phyloP scores from a whole-genome alignment of 164 flowering plant genomes.

The Umbellularia californica region DNA sequence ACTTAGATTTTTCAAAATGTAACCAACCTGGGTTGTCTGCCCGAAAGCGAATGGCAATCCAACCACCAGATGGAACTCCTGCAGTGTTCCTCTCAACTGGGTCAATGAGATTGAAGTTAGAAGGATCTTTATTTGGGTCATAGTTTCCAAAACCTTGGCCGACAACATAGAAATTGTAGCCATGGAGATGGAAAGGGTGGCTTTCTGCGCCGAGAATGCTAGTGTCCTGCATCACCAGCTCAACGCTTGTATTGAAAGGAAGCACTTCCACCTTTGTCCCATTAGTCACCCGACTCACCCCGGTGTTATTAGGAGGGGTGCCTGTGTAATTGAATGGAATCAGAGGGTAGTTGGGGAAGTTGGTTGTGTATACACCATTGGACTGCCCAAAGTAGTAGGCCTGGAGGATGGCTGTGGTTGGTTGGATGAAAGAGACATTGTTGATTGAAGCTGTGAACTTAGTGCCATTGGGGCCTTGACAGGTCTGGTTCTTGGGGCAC shows the following conservation, averaged over 20 bases:
- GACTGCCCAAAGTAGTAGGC: slow-evolving; percentile 33
- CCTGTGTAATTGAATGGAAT: slow-evolving; percentile 46
- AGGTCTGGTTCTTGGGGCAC: slow-evolving; percentile 32
- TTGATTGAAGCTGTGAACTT: slow-evolving; percentile 43
- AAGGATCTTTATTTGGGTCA: slow-evolving; percentile 37
- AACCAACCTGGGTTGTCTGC: slow-evolving; percentile 57
- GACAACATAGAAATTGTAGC: slow-evolving; percentile 48
- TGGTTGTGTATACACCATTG: slow-evolving; percentile 50
- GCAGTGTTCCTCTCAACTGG: slow-evolving; percentile 55
- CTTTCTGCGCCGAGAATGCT: slow-evolving; percentile 48
- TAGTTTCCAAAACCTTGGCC: slow-evolving; percentile 55
- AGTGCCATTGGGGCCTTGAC: slow-evolving; percentile 47
- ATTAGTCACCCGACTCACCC: slow-evolving; percentile 35
- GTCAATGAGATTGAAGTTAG: slow-evolving; percentile 45
- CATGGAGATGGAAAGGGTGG: slow-evolving; percentile 62
- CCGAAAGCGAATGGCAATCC: slow-evolving; percentile 52
- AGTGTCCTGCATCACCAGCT: slow-evolving; percentile 56
- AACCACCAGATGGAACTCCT: slow-evolving; percentile 55
- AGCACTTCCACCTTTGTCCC: slow-evolving; percentile 42
- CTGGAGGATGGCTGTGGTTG: slow-evolving; percentile 39
- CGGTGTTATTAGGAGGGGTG: slow-evolving; percentile 37
- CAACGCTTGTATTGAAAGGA: slow-evolving; percentile 41
- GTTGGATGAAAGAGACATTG: slow-evolving; percentile 41
- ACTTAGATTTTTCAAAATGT: background rate
- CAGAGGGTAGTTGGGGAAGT: slow-evolving; percentile 38